Evolutionary conservation across 1,139 yeast species (phyloP).

Genomic region (Candida glucosophila): DNA sequence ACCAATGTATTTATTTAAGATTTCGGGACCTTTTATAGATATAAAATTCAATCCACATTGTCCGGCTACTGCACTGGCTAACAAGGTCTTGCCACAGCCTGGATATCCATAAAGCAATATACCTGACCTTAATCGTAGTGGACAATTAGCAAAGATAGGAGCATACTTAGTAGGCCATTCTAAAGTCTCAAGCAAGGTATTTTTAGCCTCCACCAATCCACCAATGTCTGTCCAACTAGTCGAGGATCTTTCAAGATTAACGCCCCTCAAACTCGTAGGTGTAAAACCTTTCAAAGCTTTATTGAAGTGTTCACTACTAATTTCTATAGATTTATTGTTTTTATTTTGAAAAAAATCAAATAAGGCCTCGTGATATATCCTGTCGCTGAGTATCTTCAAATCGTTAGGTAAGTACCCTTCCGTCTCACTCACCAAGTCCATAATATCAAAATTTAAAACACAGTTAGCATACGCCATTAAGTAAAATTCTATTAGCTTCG

Average conservation of each 20-base stretch:
- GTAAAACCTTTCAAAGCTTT: slow-evolving; percentile 58
- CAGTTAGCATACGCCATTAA: slow-evolving; percentile 23
- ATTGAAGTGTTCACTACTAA: slow-evolving; percentile 32
- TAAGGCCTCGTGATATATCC: slow-evolving; percentile 63
- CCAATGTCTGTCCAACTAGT: slow-evolving; percentile 86
- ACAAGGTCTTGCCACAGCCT: slow-evolving; percentile 91
- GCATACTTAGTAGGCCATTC: slow-evolving; percentile 98
- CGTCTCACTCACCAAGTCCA: slow-evolving; percentile 70
- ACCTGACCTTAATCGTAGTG: slow-evolving; percentile 82
- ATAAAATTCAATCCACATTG: slow-evolving; percentile 93
- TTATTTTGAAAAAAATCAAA: slow-evolving; percentile 18
- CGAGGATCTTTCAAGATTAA: slow-evolving; percentile 70
- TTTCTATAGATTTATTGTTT: slow-evolving; percentile 6
- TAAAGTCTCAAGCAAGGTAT: slow-evolving; percentile 69
- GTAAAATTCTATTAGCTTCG: slow-evolving; percentile 41
- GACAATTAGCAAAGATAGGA: slow-evolving; percentile 84
- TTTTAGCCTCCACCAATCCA: slow-evolving; percentile 72
- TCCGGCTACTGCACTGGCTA: slow-evolving; percentile 91
- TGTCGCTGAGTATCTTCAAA: slow-evolving; percentile 60
- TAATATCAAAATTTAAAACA: slow-evolving; percentile 39
- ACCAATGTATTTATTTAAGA: slow-evolving; percentile 91
- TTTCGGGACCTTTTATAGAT: slow-evolving; percentile 93
- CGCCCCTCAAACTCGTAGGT: slow-evolving; percentile 82
- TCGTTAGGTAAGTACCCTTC: slow-evolving; percentile 91
- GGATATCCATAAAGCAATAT: slow-evolving; percentile 90